A percentile compares a stretch with the other conserved stretches of the same genome.
phyloP scores from a whole-genome alignment of 2,329 filamentous ascomycete genomes.

The Colletotrichum eremochloae region DNA sequence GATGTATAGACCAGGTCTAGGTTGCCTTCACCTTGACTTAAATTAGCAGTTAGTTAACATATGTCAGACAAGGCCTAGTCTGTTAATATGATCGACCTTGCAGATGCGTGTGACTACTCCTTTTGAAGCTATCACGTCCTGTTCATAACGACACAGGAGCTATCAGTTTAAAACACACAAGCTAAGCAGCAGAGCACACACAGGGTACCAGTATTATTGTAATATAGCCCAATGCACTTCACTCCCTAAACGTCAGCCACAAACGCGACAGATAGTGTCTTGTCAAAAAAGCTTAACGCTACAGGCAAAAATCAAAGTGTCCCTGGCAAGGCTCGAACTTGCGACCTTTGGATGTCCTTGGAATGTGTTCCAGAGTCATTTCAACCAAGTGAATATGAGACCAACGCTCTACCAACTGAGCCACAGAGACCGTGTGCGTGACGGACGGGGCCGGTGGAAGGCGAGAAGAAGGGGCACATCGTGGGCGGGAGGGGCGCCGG shows the following conservation, averaged over 20 bases:
- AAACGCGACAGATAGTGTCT: not conserved
- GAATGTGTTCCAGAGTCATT: constrained; percentile 4
- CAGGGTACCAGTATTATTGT: not conserved
- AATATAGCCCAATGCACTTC: not conserved
- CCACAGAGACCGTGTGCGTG: constrained; percentile 3
- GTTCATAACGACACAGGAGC: no score
- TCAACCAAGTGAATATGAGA: constrained; percentile 11
- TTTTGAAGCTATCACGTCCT: no score
- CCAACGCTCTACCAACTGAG: constrained; percentile 27
- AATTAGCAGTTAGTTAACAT: no score
- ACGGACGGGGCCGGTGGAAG: accelerated
- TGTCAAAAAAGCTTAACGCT: not conserved
- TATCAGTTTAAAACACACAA: no score
- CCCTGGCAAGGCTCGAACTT: constrained; percentile 30
- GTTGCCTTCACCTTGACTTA: no score
- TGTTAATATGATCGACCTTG: no score
- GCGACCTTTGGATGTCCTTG: constrained; percentile 19
- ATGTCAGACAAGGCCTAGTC: no score
- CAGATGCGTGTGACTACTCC: no score
- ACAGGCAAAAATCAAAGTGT: not conserved
- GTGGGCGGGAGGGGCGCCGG: not conserved
- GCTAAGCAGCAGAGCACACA: not conserved
- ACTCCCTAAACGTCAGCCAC: accelerated
- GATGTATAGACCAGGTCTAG: no score
- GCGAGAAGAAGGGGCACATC: constrained; percentile 10